Conservation (phyloP, 2,329 filamentous ascomycete species). For the Sclerotinia glacialis region DNA sequence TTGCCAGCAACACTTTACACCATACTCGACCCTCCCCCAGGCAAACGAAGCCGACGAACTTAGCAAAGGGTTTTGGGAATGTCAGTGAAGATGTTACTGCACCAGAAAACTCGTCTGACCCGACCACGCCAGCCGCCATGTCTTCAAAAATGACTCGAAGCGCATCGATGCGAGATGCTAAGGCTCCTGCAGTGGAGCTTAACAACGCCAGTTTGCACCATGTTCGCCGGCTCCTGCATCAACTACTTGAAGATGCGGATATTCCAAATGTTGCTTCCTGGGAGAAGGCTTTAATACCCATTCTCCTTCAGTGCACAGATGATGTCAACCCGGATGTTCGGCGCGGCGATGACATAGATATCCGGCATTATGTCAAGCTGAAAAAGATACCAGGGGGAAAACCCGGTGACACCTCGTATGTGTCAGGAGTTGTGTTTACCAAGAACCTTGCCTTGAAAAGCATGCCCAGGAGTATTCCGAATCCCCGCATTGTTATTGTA, state of each 20-base stretch:
- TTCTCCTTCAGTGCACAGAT: slow-evolving; percentile 85
- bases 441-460: slow-evolving; percentile 96
- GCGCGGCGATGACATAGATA: slow-evolving; percentile 91
- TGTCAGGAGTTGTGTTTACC: slow-evolving; percentile 94
- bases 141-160: slow-evolving; percentile 63
- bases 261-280: slow-evolving; percentile 74
- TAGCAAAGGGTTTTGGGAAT: slow-evolving; percentile 44
- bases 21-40: slow-evolving; percentile 71
- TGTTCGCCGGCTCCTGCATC: slow-evolving; percentile 78
- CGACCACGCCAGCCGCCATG: slow-evolving; percentile 28
- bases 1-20: slow-evolving; percentile 67
- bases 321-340: slow-evolving; percentile 93
- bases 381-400: slow-evolving; percentile 93
- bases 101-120: slow-evolving; percentile 28
- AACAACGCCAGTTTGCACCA: slow-evolving; percentile 86
- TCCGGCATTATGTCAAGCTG: slow-evolving; percentile 93
- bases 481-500: slow-evolving; percentile 86
- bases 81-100: slow-evolving; percentile 35
- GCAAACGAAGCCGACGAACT: slow-evolving; percentile 39
- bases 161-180: slow-evolving; percentile 74
- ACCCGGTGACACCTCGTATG: slow-evolving; percentile 90
- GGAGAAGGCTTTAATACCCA: slow-evolving; percentile 88
- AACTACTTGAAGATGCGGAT: slow-evolving; percentile 73
- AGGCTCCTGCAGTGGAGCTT: slow-evolving; percentile 74
- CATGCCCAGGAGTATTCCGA: slow-evolving; percentile 82